phyloP scores from a whole-genome alignment of 2,329 filamentous ascomycete genomes.

The Fusarium nodosum region DNA sequence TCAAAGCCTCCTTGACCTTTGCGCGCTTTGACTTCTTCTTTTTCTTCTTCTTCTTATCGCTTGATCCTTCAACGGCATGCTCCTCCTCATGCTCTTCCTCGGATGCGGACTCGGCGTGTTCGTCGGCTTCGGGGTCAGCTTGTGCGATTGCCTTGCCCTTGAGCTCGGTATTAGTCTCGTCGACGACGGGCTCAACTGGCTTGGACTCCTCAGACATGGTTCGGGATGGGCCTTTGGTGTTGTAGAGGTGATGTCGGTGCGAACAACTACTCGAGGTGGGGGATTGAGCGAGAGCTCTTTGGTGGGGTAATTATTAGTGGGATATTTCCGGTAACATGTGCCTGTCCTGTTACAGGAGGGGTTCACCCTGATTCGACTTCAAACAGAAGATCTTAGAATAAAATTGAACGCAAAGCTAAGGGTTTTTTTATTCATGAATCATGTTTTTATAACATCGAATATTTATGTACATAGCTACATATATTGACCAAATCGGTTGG shows the following conservation, averaged over 20 bases:
- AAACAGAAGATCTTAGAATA: background rate
- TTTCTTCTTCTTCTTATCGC: slow-evolving; percentile 65
- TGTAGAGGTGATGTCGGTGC: slow-evolving; percentile 34
- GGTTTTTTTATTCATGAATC: too few species aligned
- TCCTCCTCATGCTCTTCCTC: slow-evolving; percentile 56
- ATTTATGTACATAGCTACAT: too few species aligned
- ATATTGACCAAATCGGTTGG: background rate
- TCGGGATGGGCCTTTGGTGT: slow-evolving; percentile 27
- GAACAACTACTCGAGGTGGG: slow-evolving; percentile 32
- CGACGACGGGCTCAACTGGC: slow-evolving; percentile 66
- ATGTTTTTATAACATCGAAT: background rate
- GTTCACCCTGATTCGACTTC: slow-evolving; percentile 1
- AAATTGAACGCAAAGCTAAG: too few species aligned
- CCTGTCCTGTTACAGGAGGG: slow-evolving; percentile 14
- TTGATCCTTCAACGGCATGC: slow-evolving; percentile 55
- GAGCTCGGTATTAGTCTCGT: slow-evolving; percentile 63
- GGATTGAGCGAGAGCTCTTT: slow-evolving; percentile 39
- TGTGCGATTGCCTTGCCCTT: slow-evolving; percentile 60
- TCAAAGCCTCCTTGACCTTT: slow-evolving; percentile 66
- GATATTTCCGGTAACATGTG: slow-evolving; percentile 31
- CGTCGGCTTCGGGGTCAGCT: slow-evolving; percentile 60
- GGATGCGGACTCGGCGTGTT: slow-evolving; percentile 63
- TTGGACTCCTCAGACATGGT: slow-evolving; percentile 73
- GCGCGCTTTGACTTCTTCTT: slow-evolving; percentile 77
- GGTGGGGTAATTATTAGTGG: slow-evolving; percentile 46